Conservation (phyloP, 2,329 filamentous ascomycete genomes). For the Trichoderma polysporum region DNA sequence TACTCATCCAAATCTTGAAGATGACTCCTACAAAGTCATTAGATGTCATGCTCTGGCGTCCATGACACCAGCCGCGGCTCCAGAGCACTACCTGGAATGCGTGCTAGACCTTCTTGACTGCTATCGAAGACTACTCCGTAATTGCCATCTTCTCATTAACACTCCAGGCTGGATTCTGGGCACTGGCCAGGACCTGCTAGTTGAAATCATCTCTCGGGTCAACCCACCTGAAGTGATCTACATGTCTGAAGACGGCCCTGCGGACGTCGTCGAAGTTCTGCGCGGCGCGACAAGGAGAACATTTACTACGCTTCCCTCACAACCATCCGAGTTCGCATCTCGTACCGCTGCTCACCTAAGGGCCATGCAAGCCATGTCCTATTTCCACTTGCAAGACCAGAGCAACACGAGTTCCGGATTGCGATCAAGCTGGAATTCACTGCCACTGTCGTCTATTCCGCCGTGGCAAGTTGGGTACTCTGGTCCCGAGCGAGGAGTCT, state of each 20-base stretch:
- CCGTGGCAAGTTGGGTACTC: slow-evolving; percentile 65
- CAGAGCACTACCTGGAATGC: slow-evolving; percentile 65
- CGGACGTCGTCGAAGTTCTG: slow-evolving; percentile 56
- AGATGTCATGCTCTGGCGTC: slow-evolving; percentile 67
- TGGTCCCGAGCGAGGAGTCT: slow-evolving; percentile 51
- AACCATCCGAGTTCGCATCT: slow-evolving; percentile 53
- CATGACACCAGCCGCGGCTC: slow-evolving; percentile 63
- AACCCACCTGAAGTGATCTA: slow-evolving; percentile 64
- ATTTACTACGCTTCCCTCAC: slow-evolving; percentile 58
- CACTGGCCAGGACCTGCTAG: slow-evolving; percentile 64
- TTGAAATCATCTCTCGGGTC: slow-evolving; percentile 53
- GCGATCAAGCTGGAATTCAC: slow-evolving; percentile 48
- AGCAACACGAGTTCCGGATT: slow-evolving; percentile 2
- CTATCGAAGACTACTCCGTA: slow-evolving; percentile 49
- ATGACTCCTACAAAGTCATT: slow-evolving; percentile 43
- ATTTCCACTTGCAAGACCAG: slow-evolving; percentile 59
- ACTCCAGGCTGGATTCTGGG: slow-evolving; percentile 73
- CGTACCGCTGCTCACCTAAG: slow-evolving; percentile 65
- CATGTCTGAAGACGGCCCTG: slow-evolving; percentile 63
- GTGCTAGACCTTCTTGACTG: slow-evolving; percentile 60
- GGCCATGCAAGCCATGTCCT: slow-evolving; percentile 76
- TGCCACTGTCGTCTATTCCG: slow-evolving; percentile 54
- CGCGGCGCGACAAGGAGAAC: slow-evolving; percentile 43
- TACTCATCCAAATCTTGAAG: slow-evolving; percentile 50
- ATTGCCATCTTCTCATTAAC: slow-evolving; percentile 66